phyloP scores from a whole-genome alignment of 2,329 filamentous ascomycete species.

The Aureobasidium namibiae region DNA sequence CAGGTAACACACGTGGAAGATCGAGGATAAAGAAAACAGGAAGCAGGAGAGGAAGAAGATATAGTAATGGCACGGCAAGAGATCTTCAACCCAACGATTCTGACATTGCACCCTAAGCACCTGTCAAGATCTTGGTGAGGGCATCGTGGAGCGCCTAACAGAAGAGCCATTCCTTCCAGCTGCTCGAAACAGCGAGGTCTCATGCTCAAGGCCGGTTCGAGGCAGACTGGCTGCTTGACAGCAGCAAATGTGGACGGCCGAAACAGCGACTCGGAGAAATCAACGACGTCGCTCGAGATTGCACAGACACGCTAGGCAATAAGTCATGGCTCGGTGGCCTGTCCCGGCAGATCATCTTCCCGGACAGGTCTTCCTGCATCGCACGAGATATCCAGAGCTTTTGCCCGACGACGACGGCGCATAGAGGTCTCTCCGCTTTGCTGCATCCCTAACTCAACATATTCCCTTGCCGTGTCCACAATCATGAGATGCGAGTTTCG shows the following conservation, averaged over 20 bases:
- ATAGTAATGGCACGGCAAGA: neutral
- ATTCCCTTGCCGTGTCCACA: neutral
- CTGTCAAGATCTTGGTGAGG: neutral
- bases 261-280: neutral
- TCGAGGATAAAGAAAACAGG: too few species aligned
- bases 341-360: conserved; percentile 1
- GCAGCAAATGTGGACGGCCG: neutral
- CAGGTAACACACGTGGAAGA: neutral
- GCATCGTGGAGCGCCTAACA: conserved; percentile 4
- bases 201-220: neutral
- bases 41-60: too few species aligned
- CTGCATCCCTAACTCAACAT: neutral
- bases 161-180: neutral
- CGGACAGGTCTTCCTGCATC: neutral
- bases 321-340: neutral
- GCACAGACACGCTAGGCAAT: neutral
- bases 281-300: neutral
- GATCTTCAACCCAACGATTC: neutral
- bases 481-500: neutral
- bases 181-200: neutral
- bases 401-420: neutral
- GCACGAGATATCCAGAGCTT: neutral
- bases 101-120: neutral
- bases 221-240: neutral
- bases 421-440: neutral